phyloP scores from a whole-genome alignment of 495 filamentous ascomycete genomes.

The Aspergillus campestris region DNA sequence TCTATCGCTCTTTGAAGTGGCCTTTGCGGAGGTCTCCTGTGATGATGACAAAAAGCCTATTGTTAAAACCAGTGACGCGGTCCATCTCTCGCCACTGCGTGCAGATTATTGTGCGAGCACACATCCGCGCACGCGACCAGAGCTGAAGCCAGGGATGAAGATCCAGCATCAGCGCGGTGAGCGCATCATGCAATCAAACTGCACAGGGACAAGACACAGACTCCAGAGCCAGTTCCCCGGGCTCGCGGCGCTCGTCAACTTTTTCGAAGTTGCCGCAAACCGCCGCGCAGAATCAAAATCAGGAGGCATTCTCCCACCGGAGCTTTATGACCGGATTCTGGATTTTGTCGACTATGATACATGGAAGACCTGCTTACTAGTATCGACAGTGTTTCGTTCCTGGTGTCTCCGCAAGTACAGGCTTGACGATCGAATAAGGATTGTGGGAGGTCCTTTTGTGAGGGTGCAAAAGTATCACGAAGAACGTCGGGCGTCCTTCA shows the following conservation, averaged over 20 bases:
- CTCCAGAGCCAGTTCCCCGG: constrained; percentile 1
- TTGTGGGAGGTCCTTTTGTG: constrained; percentile 2
- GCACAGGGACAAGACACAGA: not conserved
- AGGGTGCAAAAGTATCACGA: not conserved
- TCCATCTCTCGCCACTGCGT: not conserved
- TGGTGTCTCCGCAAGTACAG: constrained; percentile 2
- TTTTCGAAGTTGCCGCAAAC: not conserved
- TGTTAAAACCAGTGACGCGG: not conserved
- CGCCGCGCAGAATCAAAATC: not conserved
- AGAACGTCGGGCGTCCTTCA: not conserved
- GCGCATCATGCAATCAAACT: constrained; percentile 1
- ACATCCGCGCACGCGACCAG: constrained; percentile 1
- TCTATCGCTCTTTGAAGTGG: constrained; percentile 1
- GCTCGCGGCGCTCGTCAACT: constrained; percentile 1
- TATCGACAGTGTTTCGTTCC: not conserved
- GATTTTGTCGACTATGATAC: constrained; percentile 3
- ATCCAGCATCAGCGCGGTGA: not conserved
- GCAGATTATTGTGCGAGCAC: constrained; percentile 1
- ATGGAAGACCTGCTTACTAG: not conserved
- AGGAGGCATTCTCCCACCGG: not conserved
- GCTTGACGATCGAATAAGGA: constrained; percentile 1
- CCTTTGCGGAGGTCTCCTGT: not conserved
- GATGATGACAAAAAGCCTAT: not conserved
- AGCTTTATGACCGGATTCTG: not conserved
- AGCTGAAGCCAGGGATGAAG: not conserved